These are phyloP conservation scores for Russula lepida DNA, from an alignment of 768 basidiomycete species.

Conservation along the genomic window DNA sequence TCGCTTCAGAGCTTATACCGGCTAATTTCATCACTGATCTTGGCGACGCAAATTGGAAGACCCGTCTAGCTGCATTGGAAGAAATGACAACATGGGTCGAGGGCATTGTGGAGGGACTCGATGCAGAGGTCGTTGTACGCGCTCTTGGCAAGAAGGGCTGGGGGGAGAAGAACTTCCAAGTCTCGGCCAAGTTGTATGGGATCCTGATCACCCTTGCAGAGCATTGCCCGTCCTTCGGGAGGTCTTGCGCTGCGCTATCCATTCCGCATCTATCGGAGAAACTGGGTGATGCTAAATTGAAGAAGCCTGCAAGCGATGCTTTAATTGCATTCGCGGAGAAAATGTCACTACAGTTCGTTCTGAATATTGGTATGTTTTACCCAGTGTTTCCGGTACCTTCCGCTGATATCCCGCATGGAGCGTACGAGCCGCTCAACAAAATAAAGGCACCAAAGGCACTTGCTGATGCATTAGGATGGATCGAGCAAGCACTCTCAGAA, in stretches of 20 bases:
- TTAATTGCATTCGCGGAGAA: conserved; percentile 81
- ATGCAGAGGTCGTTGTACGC: conserved; percentile 83
- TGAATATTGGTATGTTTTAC: conserved; percentile 67
- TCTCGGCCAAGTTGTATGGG: conserved; percentile 82
- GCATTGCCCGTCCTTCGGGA: conserved; percentile 72
- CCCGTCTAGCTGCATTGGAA: conserved; percentile 77
- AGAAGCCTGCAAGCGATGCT: conserved; percentile 90
- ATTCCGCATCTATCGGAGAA: conserved; percentile 85
- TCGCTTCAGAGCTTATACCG: conserved; percentile 69
- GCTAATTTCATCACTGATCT: conserved; percentile 59
- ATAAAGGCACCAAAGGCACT: conserved; percentile 97
- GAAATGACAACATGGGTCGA: conserved; percentile 82
- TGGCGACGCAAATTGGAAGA: conserved; percentile 91
- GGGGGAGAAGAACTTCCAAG: conserved; percentile 99
- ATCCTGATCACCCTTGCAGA: conserved; percentile 68
- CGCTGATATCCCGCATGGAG: conserved; percentile 35
- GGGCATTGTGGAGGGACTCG: conserved; percentile 51
- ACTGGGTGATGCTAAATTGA: conserved; percentile 91
- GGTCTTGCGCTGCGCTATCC: conserved; percentile 74
- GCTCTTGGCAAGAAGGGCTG: conserved; percentile 89
- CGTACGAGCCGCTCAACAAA: conserved; percentile 87
- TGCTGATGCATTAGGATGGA: conserved; percentile 84
- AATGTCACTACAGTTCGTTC: conserved; percentile 88
- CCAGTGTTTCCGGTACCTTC: conserved; percentile 10
- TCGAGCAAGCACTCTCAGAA: conserved; percentile 76